Evolutionary conservation across 371 early-diverging fungal genomes (phyloP), one percentile per base, ranked within the genome.

Genomic region (Conidiobolus incongruus): DNA sequence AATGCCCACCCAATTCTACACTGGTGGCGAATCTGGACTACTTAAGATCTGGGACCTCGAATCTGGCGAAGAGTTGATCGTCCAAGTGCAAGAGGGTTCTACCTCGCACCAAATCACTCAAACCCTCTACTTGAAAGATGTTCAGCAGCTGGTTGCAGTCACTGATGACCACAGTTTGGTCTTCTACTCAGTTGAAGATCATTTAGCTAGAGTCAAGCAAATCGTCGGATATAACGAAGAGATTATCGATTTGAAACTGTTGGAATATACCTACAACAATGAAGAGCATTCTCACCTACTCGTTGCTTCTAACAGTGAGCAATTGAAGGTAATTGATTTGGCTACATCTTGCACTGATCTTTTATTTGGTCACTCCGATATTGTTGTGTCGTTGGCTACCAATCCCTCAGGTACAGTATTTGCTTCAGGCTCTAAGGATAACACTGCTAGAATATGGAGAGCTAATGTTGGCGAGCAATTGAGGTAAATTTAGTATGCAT

Each of bases 221-320:
- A 71, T 92, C 51, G 81, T 87, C 4, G 96, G 96, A 20, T 86
- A 87, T 56, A 93, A 92, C 47, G 91, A 95, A 43, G 93, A 93
- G 52, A 71, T 95, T 30, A 77, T 91, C 12, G 93, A 88, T 55
- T 50, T 90, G 29, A 61, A 62, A 0, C 8, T 26, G 8, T 26
- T 26, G 26, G 26, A 26, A 26, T 26, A 26, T 26, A 26, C 3
- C 26, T 83, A 79, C 42, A 56, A 85, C n/a, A 89, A 81, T 16
- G 57, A 63, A 28, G 56, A 68, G 4, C 74, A 82, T 43, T 54
- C 52, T 2, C 70, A 79, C 47, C 47, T 93, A 45, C 91, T 83
- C 4, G 87, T 92, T 11, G 84, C 85, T 0, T 81, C 91, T 17
- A 93, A 93, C 60, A 81, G 82, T 17, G 87, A 89, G 45, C 75